Percentiles rank a stretch among this genome's conserved stretches.
Conservation (phyloP, 2,329 filamentous ascomycete genomes). For the Fusarium solani-melongenae region DNA sequence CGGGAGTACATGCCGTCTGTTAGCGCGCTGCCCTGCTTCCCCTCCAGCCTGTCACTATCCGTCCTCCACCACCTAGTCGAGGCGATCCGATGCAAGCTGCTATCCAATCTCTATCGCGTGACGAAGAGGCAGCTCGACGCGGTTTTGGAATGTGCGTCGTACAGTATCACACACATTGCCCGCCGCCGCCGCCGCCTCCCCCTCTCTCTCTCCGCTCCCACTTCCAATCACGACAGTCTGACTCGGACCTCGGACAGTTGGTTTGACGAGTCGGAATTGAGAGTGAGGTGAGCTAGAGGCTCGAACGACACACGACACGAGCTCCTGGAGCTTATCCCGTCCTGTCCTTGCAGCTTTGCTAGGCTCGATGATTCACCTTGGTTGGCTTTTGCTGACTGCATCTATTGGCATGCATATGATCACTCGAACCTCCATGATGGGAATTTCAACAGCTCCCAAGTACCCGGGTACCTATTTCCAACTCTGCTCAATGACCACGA, state of each 20-base stretch:
- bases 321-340: background rate
- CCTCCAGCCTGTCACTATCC: background rate
- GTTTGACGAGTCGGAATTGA: background rate
- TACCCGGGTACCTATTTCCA: background rate
- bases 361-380: background rate
- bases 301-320: background rate
- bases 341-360: background rate
- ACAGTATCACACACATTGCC: constrained; percentile 10
- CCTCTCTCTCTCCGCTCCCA: background rate
- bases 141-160: background rate
- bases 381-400: background rate
- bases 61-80: background rate
- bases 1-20: background rate
- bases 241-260: constrained; percentile 9
- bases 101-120: constrained; percentile 9
- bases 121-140: background rate
- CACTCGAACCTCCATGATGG: background rate
- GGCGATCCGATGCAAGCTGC: background rate
- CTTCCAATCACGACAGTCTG: constrained; percentile 15
- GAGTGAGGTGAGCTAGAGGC: constrained; percentile 14
- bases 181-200: background rate
- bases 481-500: background rate
- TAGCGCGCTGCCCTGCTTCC: background rate
- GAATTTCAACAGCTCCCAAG: background rate
- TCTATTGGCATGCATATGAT: background rate